Conservation (phyloP, 1,139 yeast species). For the Torulaspora globosa region DNA sequence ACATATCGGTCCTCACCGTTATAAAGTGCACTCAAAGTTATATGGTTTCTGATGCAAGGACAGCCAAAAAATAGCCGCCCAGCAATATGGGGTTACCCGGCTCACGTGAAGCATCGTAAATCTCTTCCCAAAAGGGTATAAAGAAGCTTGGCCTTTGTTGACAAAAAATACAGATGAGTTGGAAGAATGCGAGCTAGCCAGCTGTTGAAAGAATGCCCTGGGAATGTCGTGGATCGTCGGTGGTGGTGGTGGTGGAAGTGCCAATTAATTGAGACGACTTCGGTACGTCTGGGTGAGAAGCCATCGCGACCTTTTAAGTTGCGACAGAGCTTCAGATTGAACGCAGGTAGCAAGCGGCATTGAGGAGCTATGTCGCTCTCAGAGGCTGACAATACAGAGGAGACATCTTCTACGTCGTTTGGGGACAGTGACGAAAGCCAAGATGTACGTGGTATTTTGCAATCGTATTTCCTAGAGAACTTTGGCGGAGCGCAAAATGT, state of each 20-base stretch:
- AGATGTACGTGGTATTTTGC: not conserved
- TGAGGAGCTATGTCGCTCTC: constrained; percentile 10
- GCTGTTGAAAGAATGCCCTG: not conserved
- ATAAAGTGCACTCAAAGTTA: not conserved
- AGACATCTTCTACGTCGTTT: constrained; percentile 1
- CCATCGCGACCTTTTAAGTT: too few relatives aligned
- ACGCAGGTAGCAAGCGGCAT: not conserved
- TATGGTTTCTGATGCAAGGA: not conserved
- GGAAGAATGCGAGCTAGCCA: not conserved
- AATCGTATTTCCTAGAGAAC: constrained; percentile 7
- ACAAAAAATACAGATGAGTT: not conserved
- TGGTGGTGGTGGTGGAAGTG: too few relatives aligned
- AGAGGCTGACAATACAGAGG: constrained; percentile 7
- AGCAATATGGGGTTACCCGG: not conserved
- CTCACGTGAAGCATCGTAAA: not conserved
- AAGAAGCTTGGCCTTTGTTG: not conserved
- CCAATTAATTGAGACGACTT: not conserved
- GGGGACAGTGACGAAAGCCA: constrained; percentile 7
- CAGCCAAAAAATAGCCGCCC: not conserved
- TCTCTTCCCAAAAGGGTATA: not conserved
- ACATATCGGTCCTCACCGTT: not conserved
- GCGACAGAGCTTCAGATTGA: too few relatives aligned
- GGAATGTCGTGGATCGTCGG: too few relatives aligned
- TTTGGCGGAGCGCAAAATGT: not conserved
- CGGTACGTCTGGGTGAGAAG: not conserved